Conservation (phyloP, 164 flowering plant species). For the Piper longum region DNA sequence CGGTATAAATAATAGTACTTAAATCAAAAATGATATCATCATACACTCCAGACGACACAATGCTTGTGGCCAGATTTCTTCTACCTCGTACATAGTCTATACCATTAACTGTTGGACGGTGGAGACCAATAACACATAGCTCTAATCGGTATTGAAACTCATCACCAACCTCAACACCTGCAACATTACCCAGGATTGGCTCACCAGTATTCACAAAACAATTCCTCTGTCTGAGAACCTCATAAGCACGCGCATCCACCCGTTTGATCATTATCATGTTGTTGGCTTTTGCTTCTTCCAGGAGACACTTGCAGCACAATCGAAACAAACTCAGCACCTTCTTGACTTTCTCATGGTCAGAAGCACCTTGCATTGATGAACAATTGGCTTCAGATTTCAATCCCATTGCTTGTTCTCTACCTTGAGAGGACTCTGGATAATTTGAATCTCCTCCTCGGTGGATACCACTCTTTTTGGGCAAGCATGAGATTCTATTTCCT, state of each 20-base stretch:
- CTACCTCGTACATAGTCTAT: conserved; percentile 49
- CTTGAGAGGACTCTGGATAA: too few relatives aligned
- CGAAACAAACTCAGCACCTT: conserved; percentile 64
- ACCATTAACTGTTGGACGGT: conserved; percentile 50
- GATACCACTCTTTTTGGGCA: too few relatives aligned
- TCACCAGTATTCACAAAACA: conserved; percentile 37
- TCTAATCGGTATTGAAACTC: conserved; percentile 79
- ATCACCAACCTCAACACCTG: conserved; percentile 90
- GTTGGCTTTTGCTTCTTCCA: conserved; percentile 46
- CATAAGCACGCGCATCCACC: conserved; percentile 31
- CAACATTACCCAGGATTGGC: conserved; percentile 48
- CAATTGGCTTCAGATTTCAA: conserved; percentile 24
- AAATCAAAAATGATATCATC: conserved; percentile 30
- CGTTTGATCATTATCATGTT: conserved; percentile 12
- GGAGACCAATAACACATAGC: conserved; percentile 69
- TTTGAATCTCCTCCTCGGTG: too few relatives aligned
- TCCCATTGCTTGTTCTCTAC: background rate
- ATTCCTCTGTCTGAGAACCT: conserved; percentile 31
- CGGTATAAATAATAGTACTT: conserved; percentile 49
- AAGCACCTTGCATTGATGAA: background rate
- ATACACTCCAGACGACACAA: conserved; percentile 75
- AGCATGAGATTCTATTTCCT: too few relatives aligned
- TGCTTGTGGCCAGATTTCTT: conserved; percentile 44
- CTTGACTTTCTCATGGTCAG: conserved; percentile 43
- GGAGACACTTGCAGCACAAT: conserved; percentile 39